A percentile compares a stretch with the other conserved stretches of the same genome.
Evolutionary conservation across 192 early-diverging fungal genomes (phyloP).

Genomic region (Entophlyctis luteolus): DNA sequence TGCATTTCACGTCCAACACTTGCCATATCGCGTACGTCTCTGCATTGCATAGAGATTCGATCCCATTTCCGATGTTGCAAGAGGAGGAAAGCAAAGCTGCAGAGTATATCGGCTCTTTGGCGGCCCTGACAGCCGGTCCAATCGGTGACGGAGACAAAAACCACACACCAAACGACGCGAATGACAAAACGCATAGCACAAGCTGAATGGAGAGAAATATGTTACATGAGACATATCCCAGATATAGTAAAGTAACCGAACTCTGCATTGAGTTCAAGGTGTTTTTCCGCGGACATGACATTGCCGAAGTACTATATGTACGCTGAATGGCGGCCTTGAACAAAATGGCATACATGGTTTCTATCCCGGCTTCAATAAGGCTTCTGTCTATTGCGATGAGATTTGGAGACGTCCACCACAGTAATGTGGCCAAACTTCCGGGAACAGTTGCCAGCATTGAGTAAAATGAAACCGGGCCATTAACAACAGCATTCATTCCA

Average conservation of each 20-base stretch:
- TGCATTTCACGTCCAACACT: neutral
- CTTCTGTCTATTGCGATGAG: constrained; percentile 11
- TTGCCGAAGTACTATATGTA: constrained; percentile 2
- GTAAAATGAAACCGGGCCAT: neutral
- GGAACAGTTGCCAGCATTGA: constrained; percentile 3
- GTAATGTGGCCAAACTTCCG: constrained; percentile 22
- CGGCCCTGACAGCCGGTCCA: constrained; percentile 5
- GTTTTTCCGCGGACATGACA: constrained; percentile 10
- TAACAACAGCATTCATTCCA: neutral
- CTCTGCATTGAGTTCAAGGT: neutral
- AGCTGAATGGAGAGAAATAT: neutral
- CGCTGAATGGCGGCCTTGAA: constrained; percentile 13
- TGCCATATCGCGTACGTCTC: constrained; percentile 21
- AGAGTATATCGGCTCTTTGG: constrained; percentile 9
- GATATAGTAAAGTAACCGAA: neutral
- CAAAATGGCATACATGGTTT: constrained; percentile 25
- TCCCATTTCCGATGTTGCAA: neutral
- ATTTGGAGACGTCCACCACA: constrained; percentile 29
- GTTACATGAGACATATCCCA: neutral
- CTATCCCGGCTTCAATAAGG: constrained; percentile 19
- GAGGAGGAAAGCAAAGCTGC: constrained; percentile 14
- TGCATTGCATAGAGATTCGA: constrained; percentile 9
- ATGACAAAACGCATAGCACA: neutral
- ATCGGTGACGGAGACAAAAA: neutral
- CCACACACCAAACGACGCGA: neutral